Conservation (phyloP, 1,139 yeast genomes). For the Geotrichum candidum region DNA sequence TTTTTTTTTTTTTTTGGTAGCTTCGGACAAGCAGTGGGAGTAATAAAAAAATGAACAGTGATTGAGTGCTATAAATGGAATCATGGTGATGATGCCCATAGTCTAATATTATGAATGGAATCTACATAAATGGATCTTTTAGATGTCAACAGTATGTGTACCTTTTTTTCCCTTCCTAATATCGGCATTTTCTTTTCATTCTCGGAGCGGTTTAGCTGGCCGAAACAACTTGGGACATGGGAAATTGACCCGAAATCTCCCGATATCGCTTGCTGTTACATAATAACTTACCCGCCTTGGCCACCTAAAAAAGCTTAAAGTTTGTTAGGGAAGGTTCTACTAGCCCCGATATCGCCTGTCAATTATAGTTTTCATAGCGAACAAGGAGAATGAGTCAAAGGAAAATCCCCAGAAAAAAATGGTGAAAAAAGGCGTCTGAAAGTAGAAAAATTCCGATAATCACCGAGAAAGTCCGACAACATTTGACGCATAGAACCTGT, state of each 20-base stretch:
- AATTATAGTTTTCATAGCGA: neutral
- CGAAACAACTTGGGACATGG: neutral
- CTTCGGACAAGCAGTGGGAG: too few species aligned
- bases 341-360: neutral
- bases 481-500: neutral
- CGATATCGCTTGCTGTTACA: neutral
- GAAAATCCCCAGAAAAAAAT: neutral
- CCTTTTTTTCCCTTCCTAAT: neutral
- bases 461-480: neutral
- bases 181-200: neutral
- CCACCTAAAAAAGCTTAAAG: neutral
- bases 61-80: too few species aligned
- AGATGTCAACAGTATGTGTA: too few species aligned
- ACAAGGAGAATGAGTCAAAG: neutral
- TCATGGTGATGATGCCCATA: too few species aligned
- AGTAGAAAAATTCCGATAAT: neutral
- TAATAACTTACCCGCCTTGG: neutral
- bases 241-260: neutral
- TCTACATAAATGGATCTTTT: too few species aligned
- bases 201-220: neutral
- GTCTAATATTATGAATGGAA: too few species aligned
- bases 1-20: too few species aligned
- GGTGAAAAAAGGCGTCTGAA: neutral
- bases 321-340: neutral
- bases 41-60: too few species aligned